A percentile compares a stretch with the other conserved stretches of the same genome.
These are phyloP conservation scores for Pseudotsuga menziesii DNA, from an alignment of 75 land plant species.

Conservation along the genomic window DNA sequence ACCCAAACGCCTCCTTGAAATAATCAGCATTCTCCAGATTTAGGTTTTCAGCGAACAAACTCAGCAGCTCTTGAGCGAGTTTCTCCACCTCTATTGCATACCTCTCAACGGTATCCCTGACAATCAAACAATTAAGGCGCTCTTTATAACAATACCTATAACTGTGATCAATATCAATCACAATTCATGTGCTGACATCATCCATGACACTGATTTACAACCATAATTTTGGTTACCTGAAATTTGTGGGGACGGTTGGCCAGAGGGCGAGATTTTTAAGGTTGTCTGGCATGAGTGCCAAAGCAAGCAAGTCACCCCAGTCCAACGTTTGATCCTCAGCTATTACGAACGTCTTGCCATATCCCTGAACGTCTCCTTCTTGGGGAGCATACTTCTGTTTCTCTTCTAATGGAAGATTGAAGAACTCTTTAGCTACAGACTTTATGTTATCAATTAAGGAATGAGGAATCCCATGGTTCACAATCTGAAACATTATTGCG, in stretches of 20 bases:
- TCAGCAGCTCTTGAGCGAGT: not conserved
- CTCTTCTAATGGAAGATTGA: constrained; percentile 27
- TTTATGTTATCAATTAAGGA: constrained; percentile 13
- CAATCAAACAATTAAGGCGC: too few species aligned
- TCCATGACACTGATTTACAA: too few species aligned
- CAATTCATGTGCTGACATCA: too few species aligned
- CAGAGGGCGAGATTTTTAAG: constrained; percentile 11
- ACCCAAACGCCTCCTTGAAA: not conserved
- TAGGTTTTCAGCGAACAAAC: not conserved
- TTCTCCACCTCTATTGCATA: not conserved
- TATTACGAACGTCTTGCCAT: constrained; percentile 30
- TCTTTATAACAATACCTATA: too few species aligned
- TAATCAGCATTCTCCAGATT: too few species aligned
- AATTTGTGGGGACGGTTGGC: constrained; percentile 15
- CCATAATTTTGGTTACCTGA: constrained; percentile 19
- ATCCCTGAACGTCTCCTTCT: constrained; percentile 27
- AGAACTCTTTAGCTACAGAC: constrained; percentile 16
- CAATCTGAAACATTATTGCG: not conserved
- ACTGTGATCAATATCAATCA: too few species aligned
- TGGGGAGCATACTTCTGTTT: constrained; percentile 13
- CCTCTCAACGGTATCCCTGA: not conserved
- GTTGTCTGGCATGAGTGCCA: not conserved
- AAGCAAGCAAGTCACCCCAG: constrained; percentile 32
- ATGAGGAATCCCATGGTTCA: constrained; percentile 1
- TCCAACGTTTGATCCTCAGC: constrained; percentile 36